Conservation (phyloP, 192 early-diverging fungal genomes). For the Spizellomyces sp. region DNA sequence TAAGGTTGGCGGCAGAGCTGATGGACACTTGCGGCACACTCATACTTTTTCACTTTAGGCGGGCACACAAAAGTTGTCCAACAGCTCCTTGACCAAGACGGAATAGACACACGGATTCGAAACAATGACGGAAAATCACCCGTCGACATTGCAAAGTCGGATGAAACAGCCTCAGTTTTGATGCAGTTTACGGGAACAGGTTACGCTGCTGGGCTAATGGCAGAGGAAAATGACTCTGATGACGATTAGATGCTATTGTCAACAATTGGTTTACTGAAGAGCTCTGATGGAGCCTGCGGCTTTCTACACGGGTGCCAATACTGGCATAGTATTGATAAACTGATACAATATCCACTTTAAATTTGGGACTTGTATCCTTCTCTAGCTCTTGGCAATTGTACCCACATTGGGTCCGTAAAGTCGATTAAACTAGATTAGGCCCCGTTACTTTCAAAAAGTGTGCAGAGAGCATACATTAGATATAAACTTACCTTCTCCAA, state of each 20-base stretch:
- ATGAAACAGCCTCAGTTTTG: slow-evolving; percentile 48
- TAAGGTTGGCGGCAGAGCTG: background rate
- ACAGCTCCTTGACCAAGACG: slow-evolving; percentile 38
- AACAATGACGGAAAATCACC: slow-evolving; percentile 52
- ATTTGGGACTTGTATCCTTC: no score
- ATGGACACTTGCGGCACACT: background rate
- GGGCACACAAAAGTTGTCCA: slow-evolving; percentile 38
- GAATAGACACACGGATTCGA: slow-evolving; percentile 37
- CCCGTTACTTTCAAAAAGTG: background rate
- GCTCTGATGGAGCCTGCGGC: no score
- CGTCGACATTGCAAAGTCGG: slow-evolving; percentile 41
- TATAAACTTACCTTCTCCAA: slow-evolving; percentile 36
- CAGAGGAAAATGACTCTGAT: slow-evolving; percentile 35
- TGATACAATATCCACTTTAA: no score
- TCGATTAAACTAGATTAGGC: slow-evolving; percentile 18
- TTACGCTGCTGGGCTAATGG: slow-evolving; percentile 13
- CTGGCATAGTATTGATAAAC: no score
- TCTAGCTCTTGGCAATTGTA: no score
- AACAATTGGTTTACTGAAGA: background rate
- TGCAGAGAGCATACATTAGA: background rate
- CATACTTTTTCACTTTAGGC: slow-evolving; percentile 15
- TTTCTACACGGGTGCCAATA: no score
- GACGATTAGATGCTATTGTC: slow-evolving; percentile 7
- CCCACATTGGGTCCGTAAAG: slow-evolving; percentile 23
- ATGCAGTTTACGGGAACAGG: slow-evolving; percentile 32